Conservation (phyloP, 441 rosid genomes). For the Kokia cookei region DNA sequence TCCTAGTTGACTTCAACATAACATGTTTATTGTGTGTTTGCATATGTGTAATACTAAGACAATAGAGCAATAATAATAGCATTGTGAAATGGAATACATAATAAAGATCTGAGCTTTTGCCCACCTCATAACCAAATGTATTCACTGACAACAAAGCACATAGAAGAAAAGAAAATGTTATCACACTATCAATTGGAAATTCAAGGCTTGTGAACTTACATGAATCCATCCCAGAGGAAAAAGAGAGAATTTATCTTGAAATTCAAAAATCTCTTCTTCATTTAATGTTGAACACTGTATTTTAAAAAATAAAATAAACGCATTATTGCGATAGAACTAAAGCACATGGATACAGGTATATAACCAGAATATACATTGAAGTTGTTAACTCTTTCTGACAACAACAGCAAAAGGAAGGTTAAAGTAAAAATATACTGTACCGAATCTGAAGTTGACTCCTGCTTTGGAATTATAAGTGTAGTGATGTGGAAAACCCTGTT, state of each 20-base stretch:
- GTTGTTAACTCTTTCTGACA: not conserved
- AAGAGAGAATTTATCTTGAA: constrained; percentile 79
- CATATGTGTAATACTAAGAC: not conserved
- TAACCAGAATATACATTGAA: not conserved
- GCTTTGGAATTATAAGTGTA: constrained; percentile 91
- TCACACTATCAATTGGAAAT: not conserved
- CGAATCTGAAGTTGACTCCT: constrained; percentile 95
- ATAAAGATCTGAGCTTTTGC: not conserved
- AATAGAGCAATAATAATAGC: not conserved
- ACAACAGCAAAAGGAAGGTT: not conserved
- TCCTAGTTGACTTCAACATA: not conserved
- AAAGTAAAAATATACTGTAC: constrained; percentile 28
- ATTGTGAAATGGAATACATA: not conserved
- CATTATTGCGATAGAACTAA: not conserved
- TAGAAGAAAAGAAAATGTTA: not conserved
- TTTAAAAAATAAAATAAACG: not conserved
- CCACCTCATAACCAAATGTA: not conserved
- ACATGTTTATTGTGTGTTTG: not conserved
- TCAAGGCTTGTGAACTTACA: constrained; percentile 41
- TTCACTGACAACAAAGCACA: not conserved
- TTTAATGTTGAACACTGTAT: constrained; percentile 78
- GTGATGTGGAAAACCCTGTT: constrained; percentile 92
- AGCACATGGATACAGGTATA: not conserved
- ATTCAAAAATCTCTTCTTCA: constrained; percentile 95
- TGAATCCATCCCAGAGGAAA: constrained; percentile 97